A percentile compares a stretch with the other conserved stretches of the same genome.
Conservation (phyloP, 2,329 filamentous ascomycete species). For the Sporothrix curviconia region DNA sequence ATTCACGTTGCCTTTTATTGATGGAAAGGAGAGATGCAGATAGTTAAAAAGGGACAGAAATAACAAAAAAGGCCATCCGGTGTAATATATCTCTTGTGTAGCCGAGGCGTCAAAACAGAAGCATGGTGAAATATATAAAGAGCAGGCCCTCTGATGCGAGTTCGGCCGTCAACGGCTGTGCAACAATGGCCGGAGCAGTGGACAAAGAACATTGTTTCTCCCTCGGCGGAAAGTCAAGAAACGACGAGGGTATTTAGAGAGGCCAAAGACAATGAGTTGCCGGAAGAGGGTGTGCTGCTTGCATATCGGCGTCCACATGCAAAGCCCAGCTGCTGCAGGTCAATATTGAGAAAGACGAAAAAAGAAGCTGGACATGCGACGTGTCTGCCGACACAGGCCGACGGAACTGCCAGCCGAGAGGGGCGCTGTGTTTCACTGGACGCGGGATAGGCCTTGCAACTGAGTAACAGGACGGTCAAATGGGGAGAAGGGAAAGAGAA, state of each 20-base stretch:
- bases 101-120: background rate
- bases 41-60: background rate
- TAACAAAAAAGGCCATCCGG: background rate
- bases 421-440: constrained; percentile 3
- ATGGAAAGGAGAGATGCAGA: background rate
- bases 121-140: no score
- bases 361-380: background rate
- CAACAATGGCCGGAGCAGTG: background rate
- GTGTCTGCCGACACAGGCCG: background rate
- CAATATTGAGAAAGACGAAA: background rate
- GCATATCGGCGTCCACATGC: no score
- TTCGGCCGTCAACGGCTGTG: constrained; percentile 1
- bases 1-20: no score
- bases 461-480: constrained; percentile 1
- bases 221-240: no score
- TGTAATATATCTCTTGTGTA: constrained; percentile 1
- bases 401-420: constrained; percentile 5
- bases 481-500: background rate
- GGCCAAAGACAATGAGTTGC: background rate
- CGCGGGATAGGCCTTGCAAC: background rate
- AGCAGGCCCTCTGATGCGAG: background rate
- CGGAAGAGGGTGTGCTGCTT: background rate
- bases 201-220: no score
- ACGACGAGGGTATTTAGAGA: background rate
- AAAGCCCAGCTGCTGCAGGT: background rate